Base-by-base conservation (phyloP, 139 green algal genomes). In the Astrephomene gubernaculifera region DNA sequence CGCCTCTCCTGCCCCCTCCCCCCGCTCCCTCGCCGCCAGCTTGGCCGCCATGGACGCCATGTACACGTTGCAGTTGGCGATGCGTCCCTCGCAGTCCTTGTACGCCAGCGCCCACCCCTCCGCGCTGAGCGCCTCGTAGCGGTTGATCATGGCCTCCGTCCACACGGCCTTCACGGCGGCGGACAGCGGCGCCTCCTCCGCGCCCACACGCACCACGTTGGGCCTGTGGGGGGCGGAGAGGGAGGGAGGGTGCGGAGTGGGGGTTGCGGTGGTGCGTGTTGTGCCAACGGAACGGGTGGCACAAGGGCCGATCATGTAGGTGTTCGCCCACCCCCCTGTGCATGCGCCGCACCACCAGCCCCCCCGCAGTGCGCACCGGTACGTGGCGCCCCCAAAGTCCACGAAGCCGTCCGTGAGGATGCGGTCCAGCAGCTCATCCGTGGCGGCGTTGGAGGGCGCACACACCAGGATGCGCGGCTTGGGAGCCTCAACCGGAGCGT, bases 401-500 rank as follows among this genome's bases (percentile, higher is more conserved):
- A 29, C 41, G 65, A 93, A 93, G 31, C 81, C 85, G 24, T 89
- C 68, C 22, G 92, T 88, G 86, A 99, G 92, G 31, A 99, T 94
- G 5, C 97, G 89, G 49, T 96, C 82, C 57, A 99, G 91, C 71
- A 99, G 89, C 91, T 99, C 97, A 63, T 99, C 97, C 4, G 95
- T 95, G 27, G 97, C 97, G 22, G 96, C 96, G 81, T 99, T 99
- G 64, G 91, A 96, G 53, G 96, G 97, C 29, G 97, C 96, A 80
- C 96, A 99, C 14, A 99, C 94, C 53, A 99, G 91, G 44, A 99
- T 92, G 78, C 95, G 90, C 19, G 94, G 92, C 83, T 93, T 96
- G 53, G 68, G 89, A 68, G 33, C 85, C 27, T 35, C 74, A 24
- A 52, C 31, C 17, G 39, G 65, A 27, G 64, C 44, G 22, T n/a